phyloP scores from a whole-genome alignment of 768 basidiomycete species.

The Xerocomellus dryophilus region DNA sequence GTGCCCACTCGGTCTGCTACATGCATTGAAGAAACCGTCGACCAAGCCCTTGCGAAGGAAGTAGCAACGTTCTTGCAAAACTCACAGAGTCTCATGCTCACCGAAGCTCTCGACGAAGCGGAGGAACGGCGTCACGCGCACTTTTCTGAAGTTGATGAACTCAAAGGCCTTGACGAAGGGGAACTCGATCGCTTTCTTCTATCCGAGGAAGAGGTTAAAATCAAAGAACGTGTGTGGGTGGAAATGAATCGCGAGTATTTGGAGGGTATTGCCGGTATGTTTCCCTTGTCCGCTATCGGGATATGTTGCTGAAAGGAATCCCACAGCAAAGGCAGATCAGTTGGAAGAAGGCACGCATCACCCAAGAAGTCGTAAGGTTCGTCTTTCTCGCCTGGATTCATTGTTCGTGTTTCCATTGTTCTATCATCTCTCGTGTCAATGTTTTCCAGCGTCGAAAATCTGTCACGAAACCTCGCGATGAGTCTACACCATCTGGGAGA shows the following conservation, averaged over 20 bases:
- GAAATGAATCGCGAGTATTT: constrained; percentile 91
- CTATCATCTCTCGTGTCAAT: constrained; percentile 3
- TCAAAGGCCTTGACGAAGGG: constrained; percentile 82
- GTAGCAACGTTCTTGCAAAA: constrained; percentile 65
- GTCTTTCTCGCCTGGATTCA: constrained; percentile 43
- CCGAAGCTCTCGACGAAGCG: constrained; percentile 62
- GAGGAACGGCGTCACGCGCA: constrained; percentile 60
- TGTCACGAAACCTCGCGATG: constrained; percentile 64
- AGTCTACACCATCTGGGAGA: constrained; percentile 49
- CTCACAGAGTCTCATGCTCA: constrained; percentile 55
- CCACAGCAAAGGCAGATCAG: constrained; percentile 67
- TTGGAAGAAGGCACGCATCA: constrained; percentile 38
- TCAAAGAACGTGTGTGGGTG: constrained; percentile 93
- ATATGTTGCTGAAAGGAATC: constrained; percentile 45
- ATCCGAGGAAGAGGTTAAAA: constrained; percentile 72
- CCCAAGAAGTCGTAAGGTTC: constrained; percentile 75
- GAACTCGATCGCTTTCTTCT: constrained; percentile 82
- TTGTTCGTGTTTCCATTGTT: constrained; percentile 12
- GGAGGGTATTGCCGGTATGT: constrained; percentile 71
- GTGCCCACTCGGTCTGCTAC: constrained; percentile 24
- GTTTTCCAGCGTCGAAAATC: constrained; percentile 64
- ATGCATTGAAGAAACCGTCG: constrained; percentile 57
- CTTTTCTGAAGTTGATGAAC: constrained; percentile 50
- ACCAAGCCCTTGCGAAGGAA: constrained; percentile 64
- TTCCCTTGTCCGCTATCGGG: not conserved